Percentiles rank a stretch among this genome's conserved stretches.
Conservation (phyloP, 805 yeast species). For the Candida oleophila region DNA sequence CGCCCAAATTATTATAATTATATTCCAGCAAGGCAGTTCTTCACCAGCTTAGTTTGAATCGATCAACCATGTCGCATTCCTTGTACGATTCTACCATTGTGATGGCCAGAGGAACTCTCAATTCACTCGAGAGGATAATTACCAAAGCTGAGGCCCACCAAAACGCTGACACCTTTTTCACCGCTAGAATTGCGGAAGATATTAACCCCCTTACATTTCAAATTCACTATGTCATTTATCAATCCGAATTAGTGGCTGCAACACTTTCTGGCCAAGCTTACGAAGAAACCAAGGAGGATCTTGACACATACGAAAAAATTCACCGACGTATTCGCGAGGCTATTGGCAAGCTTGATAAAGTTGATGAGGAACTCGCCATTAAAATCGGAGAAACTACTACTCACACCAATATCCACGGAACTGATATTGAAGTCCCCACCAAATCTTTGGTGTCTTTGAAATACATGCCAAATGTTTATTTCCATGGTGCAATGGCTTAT, state of each 20-base stretch:
- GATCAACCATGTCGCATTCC: neutral
- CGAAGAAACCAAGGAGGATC: conserved; percentile 6
- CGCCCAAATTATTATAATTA: too few species aligned
- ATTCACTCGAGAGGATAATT: conserved; percentile 5
- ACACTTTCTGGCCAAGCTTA: conserved; percentile 2
- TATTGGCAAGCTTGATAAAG: conserved; percentile 1
- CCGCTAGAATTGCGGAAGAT: conserved; percentile 5
- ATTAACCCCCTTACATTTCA: conserved; percentile 7
- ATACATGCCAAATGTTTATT: conserved; percentile 7
- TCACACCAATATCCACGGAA: neutral
- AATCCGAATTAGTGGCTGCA: conserved; percentile 4
- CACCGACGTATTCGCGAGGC: conserved; percentile 5
- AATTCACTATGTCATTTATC: conserved; percentile 6
- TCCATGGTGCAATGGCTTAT: conserved; percentile 6
- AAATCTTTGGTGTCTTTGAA: conserved; percentile 1
- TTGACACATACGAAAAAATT: conserved; percentile 6
- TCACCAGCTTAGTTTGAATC: too few species aligned
- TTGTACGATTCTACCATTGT: conserved; percentile 4
- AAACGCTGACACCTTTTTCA: conserved; percentile 2
- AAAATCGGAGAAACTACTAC: conserved; percentile 6
- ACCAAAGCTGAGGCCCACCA: conserved; percentile 2
- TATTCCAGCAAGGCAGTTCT: too few species aligned
- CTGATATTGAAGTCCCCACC: conserved; percentile 2
- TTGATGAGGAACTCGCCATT: conserved; percentile 3
- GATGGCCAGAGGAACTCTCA: conserved; percentile 7